phyloP scores from a whole-genome alignment of 805 yeast genomes.

The Starmerella kuoi region DNA sequence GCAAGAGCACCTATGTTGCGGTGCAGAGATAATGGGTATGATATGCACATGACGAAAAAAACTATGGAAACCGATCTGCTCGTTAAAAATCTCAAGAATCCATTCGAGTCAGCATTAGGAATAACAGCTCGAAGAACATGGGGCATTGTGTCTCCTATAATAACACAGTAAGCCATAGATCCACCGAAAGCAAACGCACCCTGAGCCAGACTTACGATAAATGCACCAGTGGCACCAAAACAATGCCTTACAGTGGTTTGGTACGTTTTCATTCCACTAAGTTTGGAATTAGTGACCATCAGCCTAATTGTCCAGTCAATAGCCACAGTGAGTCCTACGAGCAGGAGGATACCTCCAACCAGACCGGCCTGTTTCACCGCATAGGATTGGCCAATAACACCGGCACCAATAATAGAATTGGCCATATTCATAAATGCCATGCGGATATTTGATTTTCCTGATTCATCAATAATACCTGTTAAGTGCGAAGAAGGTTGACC shows the following conservation, averaged over 20 bases:
- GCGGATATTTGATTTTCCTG: slow-evolving; percentile 43
- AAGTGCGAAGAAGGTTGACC: slow-evolving; percentile 22
- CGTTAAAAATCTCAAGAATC: slow-evolving; percentile 43
- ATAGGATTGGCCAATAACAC: slow-evolving; percentile 86
- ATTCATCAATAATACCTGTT: slow-evolving; percentile 19
- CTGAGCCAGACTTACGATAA: slow-evolving; percentile 58
- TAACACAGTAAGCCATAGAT: slow-evolving; percentile 82
- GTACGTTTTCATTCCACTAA: slow-evolving; percentile 64
- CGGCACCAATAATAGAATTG: slow-evolving; percentile 88
- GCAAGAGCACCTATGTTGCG: slow-evolving; percentile 74
- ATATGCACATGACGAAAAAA: slow-evolving; percentile 55
- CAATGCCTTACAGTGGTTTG: slow-evolving; percentile 76
- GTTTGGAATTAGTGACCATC: slow-evolving; percentile 68
- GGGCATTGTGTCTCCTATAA: slow-evolving; percentile 90
- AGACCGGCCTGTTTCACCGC: slow-evolving; percentile 76
- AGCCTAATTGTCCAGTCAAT: slow-evolving; percentile 79
- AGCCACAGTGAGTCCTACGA: slow-evolving; percentile 48
- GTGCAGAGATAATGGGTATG: slow-evolving; percentile 72
- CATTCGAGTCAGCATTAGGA: slow-evolving; percentile 29
- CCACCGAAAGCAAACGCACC: slow-evolving; percentile 92
- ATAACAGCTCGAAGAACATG: slow-evolving; percentile 66
- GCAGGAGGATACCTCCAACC: slow-evolving; percentile 53
- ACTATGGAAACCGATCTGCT: slow-evolving; percentile 60
- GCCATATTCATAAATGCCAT: slow-evolving; percentile 98
- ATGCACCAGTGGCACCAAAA: slow-evolving; percentile 61